Evolutionary conservation across 225 moss, liverwort and hornwort genomes (phyloP).

Genomic region (Anthoceros angustus): DNA sequence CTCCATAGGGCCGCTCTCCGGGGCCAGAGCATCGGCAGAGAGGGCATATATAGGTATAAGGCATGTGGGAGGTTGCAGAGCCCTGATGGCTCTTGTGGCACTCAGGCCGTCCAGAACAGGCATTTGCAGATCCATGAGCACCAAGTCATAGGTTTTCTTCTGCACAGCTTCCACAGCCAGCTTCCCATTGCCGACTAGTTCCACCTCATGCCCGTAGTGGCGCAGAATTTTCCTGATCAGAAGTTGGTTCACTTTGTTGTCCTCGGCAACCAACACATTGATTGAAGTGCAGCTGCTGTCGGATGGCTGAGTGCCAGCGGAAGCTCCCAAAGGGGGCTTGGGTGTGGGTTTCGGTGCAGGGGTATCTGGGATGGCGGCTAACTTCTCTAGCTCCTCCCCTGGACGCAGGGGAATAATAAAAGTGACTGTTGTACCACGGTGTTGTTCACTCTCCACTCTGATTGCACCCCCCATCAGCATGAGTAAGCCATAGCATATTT

Average conservation of each 20-base stretch:
- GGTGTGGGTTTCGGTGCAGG: constrained; percentile 15
- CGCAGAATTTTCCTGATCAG: constrained; percentile 70
- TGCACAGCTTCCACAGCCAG: constrained; percentile 89
- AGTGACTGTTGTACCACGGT: constrained; percentile 51
- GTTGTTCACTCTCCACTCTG: constrained; percentile 43
- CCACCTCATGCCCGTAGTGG: constrained; percentile 72
- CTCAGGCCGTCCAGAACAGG: constrained; percentile 89
- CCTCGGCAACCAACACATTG: constrained; percentile 77
- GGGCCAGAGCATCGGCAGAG: constrained; percentile 60
- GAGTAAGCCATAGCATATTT: constrained; percentile 79
- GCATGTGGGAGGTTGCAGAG: constrained; percentile 31
- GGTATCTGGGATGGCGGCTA: constrained; percentile 23
- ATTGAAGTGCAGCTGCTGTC: constrained; percentile 22
- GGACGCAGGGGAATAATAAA: constrained; percentile 56
- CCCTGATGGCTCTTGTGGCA: constrained; percentile 77
- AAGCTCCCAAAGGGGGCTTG: constrained; percentile 17
- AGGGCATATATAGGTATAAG: constrained; percentile 72
- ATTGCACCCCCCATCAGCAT: constrained; percentile 59
- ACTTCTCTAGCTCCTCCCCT: constrained; percentile 48
- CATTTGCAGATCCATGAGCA: constrained; percentile 97
- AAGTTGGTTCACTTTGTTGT: constrained; percentile 87
- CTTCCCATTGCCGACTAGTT: constrained; percentile 81
- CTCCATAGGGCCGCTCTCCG: constrained; percentile 77
- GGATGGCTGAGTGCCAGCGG: constrained; percentile 12
- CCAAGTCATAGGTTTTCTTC: constrained; percentile 51